Evolutionary conservation across 2,329 filamentous ascomycete genomes (phyloP).

Genomic region (Tolypocladium pustulatum): DNA sequence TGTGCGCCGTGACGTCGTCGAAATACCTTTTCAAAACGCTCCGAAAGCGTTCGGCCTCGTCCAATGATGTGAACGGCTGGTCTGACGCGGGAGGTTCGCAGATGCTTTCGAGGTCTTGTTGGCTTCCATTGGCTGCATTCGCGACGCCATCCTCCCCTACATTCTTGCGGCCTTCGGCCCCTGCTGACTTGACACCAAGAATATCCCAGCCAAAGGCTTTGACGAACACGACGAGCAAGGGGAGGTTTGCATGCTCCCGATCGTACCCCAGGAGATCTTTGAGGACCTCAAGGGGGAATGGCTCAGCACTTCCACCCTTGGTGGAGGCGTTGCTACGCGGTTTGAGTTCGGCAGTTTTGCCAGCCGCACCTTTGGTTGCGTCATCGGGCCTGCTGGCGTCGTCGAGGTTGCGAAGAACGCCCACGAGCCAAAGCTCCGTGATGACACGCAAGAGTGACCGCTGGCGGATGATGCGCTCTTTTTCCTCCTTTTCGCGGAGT

Average conservation of each 20-base stretch:
- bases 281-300: slow-evolving; percentile 92
- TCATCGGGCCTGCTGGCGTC: slow-evolving; percentile 54
- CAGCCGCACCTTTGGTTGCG: slow-evolving; percentile 47
- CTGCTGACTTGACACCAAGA: slow-evolving; percentile 63
- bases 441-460: slow-evolving; percentile 79
- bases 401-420: slow-evolving; percentile 71
- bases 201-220: slow-evolving; percentile 97
- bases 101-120: slow-evolving; percentile 40
- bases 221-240: slow-evolving; percentile 86
- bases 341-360: slow-evolving; percentile 53
- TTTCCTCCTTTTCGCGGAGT: slow-evolving; percentile 87
- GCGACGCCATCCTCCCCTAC: slow-evolving; percentile 72
- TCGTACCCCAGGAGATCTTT: slow-evolving; percentile 94
- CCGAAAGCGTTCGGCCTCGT: slow-evolving; percentile 75
- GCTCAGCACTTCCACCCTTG: slow-evolving; percentile 62
- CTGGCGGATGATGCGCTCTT: slow-evolving; percentile 80
- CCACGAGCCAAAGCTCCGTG: slow-evolving; percentile 92
- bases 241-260: slow-evolving; percentile 81
- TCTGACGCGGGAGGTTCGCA: slow-evolving; percentile 43
- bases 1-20: slow-evolving; percentile 81
- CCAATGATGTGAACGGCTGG: slow-evolving; percentile 61
- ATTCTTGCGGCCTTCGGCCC: slow-evolving; percentile 70
- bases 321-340: slow-evolving; percentile 36
- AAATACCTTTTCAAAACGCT: slow-evolving; percentile 83
- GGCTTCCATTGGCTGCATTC: slow-evolving; percentile 24